Evolutionary conservation across 345 rosid genomes (phyloP), one percentile per base, ranked within the genome.

Genomic region (Eucalyptus pauciflora): DNA sequence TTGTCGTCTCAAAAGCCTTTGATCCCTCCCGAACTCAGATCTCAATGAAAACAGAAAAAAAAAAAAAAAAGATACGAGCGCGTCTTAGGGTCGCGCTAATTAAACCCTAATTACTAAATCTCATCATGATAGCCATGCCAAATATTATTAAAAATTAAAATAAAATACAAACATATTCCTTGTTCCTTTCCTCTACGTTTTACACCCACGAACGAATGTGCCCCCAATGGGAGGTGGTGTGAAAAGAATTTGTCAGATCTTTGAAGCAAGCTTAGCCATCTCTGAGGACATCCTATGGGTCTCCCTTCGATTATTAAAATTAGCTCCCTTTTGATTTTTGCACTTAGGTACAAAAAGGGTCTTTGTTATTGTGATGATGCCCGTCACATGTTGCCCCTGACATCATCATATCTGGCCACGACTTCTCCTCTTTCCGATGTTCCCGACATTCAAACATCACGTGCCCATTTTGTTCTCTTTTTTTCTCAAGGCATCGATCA

Each of bases 331-430:
- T 76, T 18, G 7, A 33, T 18, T 76, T 76, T 76, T 37, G 46
- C 83, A 41, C 85, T 76, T 37, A 20, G 85, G 46, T 76, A 76
- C 85, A 20, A 76, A 37, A 76, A 76, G 83, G 83, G 24, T 37
- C 46, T 76, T 71, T 41, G 85, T 37, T 37, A 37, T 51, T 50
- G 7, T 20, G 92, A 93, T 93, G 95, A 91, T 90, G 50, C 87
- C 86, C 62, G 56, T 91, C 96, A 94, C 95, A 94, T 94, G 96
- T 88, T 22, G 86, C 25, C 89, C 86, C 95, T 93, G 96, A 95
- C 96, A 96, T 93, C 94, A 94, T 94, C 94, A 93, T 94, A 91
- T 93, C 94, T 94, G 95, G 93, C 96, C 96, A 94, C 94, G 93
- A 93, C 95, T 86, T 91, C 96, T 58, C 91, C 96, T 90, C 96